Evolutionary conservation across 2,329 filamentous ascomycete genomes (phyloP).

Genomic region (Xylogone sp.): DNA sequence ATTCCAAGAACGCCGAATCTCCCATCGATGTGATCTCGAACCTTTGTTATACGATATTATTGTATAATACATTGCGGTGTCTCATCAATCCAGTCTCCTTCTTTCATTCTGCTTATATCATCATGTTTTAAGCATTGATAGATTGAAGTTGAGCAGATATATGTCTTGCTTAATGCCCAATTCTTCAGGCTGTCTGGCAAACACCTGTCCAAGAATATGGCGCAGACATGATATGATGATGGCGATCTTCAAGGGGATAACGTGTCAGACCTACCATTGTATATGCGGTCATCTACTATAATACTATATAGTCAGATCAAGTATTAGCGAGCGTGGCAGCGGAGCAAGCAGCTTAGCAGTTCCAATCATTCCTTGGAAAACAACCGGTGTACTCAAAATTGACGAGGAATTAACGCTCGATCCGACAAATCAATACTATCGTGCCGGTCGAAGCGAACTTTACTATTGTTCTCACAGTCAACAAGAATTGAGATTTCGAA

Average conservation of each 20-base stretch:
- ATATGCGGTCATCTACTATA: background rate
- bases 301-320: constrained; percentile 7
- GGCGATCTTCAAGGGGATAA: constrained; percentile 4
- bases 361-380: constrained; percentile 2
- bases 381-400: background rate
- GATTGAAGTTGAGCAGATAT: constrained; percentile 58
- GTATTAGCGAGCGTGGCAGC: constrained; percentile 52
- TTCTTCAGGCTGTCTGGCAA: constrained; percentile 49
- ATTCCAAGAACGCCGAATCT: constrained; percentile 37
- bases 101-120: constrained; percentile 26
- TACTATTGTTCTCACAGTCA: too few species aligned
- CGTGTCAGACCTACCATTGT: background rate
- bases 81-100: constrained; percentile 35
- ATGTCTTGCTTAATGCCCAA: constrained; percentile 44
- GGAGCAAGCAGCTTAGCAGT: constrained; percentile 35
- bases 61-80: constrained; percentile 13
- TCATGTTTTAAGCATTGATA: constrained; percentile 28
- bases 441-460: too few species aligned
- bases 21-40: constrained; percentile 20
- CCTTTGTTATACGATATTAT: constrained; percentile 14
- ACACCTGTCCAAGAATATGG: constrained; percentile 34
- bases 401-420: too few species aligned
- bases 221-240: constrained; percentile 26
- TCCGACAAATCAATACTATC: too few species aligned
- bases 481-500: too few species aligned